phyloP scores from a whole-genome alignment of 129 eudicot species.

The Calendula officinalis region DNA sequence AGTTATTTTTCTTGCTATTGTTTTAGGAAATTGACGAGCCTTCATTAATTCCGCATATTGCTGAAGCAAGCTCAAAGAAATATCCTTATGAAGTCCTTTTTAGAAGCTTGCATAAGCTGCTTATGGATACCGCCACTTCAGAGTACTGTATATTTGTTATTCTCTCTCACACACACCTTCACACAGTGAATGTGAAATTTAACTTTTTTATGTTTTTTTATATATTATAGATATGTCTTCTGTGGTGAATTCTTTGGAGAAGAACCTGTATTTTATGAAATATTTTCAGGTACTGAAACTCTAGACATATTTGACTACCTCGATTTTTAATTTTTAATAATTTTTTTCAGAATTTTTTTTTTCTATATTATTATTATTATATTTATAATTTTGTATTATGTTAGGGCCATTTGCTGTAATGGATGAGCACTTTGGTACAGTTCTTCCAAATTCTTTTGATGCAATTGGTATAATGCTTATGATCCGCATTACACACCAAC shows the following conservation, averaged over 20 bases:
- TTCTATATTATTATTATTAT: too few species aligned
- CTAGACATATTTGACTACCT: background rate
- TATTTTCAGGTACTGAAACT: slow-evolving; percentile 75
- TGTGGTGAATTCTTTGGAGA: slow-evolving; percentile 97
- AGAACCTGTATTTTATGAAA: slow-evolving; percentile 78
- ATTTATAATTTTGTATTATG: background rate
- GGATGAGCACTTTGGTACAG: slow-evolving; percentile 82
- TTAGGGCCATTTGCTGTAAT: slow-evolving; percentile 87
- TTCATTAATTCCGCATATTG: slow-evolving; percentile 95
- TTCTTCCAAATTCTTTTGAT: slow-evolving; percentile 85
- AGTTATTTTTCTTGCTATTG: slow-evolving; percentile 11
- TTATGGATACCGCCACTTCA: slow-evolving; percentile 98
- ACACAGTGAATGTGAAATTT: background rate
- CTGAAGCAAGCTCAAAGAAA: slow-evolving; percentile 94
- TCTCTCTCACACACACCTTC: slow-evolving; percentile 1
- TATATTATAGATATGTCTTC: slow-evolving; percentile 80
- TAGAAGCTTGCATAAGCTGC: slow-evolving; percentile 98
- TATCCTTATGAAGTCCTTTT: slow-evolving; percentile 99
- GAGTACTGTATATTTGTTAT: slow-evolving; percentile 52
- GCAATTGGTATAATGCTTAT: slow-evolving; percentile 98
- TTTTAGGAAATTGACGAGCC: slow-evolving; percentile 93
- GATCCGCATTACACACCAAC: slow-evolving; percentile 94
- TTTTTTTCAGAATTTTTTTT: background rate
- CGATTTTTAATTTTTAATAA: background rate
- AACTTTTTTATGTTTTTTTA: slow-evolving; percentile 12